Percentiles rank a stretch among this genome's conserved stretches.
phyloP scores from a whole-genome alignment of 805 yeast genomes.

The Citeromyces nyonsensis region DNA sequence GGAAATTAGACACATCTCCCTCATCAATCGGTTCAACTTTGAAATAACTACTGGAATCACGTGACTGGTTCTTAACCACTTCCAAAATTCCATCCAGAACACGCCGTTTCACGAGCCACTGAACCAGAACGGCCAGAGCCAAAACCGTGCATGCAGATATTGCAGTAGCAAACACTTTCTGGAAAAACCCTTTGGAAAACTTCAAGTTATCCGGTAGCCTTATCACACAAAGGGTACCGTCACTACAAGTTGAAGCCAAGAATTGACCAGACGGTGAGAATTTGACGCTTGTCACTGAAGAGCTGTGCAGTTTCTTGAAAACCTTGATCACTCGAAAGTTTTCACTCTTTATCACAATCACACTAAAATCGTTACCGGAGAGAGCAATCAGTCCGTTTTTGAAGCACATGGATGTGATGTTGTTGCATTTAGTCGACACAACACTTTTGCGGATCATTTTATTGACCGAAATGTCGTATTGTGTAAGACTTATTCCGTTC shows the following conservation, averaged over 20 bases:
- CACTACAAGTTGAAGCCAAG: slow-evolving; percentile 65
- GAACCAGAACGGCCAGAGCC: slow-evolving; percentile 10
- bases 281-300: slow-evolving; percentile 61
- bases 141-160: slow-evolving; percentile 10
- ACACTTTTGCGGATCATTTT: slow-evolving; percentile 23
- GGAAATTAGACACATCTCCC: background rate
- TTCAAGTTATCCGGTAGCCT: slow-evolving; percentile 37
- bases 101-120: slow-evolving; percentile 13
- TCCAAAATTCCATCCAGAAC: slow-evolving; percentile 9
- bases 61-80: slow-evolving; percentile 7
- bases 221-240: slow-evolving; percentile 53
- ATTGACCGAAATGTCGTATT: slow-evolving; percentile 24
- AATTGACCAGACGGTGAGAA: slow-evolving; percentile 55
- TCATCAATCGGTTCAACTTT: background rate
- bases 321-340: slow-evolving; percentile 34
- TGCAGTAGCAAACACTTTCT: background rate
- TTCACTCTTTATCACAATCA: slow-evolving; percentile 35
- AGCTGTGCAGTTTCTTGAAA: slow-evolving; percentile 50
- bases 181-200: slow-evolving; percentile 18
- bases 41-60: slow-evolving; percentile 1
- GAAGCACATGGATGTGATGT: slow-evolving; percentile 38
- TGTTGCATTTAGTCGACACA: slow-evolving; percentile 31
- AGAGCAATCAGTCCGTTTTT: slow-evolving; percentile 29
- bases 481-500: slow-evolving; percentile 22
- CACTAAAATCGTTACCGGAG: slow-evolving; percentile 53